Conservation (phyloP, 2,329 filamentous ascomycete genomes). For the Thelonectria olida region DNA sequence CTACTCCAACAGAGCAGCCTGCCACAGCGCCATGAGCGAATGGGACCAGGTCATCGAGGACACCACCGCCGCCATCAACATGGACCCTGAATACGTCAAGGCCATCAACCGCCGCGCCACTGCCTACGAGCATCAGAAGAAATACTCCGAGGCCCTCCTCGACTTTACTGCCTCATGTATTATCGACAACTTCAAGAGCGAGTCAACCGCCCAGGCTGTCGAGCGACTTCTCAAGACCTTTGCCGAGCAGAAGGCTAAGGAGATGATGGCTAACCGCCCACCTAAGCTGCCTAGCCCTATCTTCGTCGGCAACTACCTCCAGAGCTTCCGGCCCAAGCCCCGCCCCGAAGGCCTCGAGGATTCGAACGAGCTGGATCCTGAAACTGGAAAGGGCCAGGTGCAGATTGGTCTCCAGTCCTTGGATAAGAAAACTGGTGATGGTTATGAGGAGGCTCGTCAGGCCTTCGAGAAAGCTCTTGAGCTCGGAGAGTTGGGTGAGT, state of each 20-base stretch:
- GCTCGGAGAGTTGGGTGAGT: slow-evolving; percentile 79
- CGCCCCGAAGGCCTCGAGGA: slow-evolving; percentile 86
- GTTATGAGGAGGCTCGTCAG: slow-evolving; percentile 86
- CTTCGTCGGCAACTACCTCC: slow-evolving; percentile 98
- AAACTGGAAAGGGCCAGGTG: slow-evolving; percentile 85
- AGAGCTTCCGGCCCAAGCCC: slow-evolving; percentile 90
- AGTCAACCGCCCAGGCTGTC: slow-evolving; percentile 86
- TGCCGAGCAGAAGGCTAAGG: slow-evolving; percentile 91
- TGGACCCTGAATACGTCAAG: slow-evolving; percentile 97
- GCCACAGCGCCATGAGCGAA: slow-evolving; percentile 90
- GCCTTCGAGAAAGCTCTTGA: slow-evolving; percentile 91
- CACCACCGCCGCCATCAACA: slow-evolving; percentile 90
- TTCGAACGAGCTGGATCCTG: slow-evolving; percentile 77
- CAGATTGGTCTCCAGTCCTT: slow-evolving; percentile 84
- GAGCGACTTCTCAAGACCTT: slow-evolving; percentile 97
- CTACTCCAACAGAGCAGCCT: slow-evolving; percentile 98
- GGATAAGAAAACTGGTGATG: slow-evolving; percentile 86
- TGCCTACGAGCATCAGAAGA: slow-evolving; percentile 92
- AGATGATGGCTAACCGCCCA: slow-evolving; percentile 84
- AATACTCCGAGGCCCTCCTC: slow-evolving; percentile 92
- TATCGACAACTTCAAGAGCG: slow-evolving; percentile 96
- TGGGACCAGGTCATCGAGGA: slow-evolving; percentile 98
- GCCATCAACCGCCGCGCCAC: slow-evolving; percentile 95
- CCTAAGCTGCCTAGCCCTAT: slow-evolving; percentile 94
- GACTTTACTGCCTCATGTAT: slow-evolving; percentile 99